phyloP scores from a whole-genome alignment of 306 rosid genomes.

The Datisca glomerata region DNA sequence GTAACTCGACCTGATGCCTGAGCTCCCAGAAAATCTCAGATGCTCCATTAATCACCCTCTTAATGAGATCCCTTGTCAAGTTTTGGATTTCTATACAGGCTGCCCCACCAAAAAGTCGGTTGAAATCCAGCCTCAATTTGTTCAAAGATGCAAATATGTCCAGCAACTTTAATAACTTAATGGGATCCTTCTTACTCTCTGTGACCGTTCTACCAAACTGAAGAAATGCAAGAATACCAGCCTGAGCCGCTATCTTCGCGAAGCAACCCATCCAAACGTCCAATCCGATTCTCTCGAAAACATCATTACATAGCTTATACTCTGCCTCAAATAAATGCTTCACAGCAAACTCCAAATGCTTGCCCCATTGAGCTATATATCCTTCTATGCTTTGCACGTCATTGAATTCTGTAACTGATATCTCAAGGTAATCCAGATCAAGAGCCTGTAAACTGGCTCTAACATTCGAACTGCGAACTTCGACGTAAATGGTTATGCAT shows the following conservation, averaged over 20 bases:
- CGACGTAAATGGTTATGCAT: conserved; percentile 71
- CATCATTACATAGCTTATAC: conserved; percentile 90
- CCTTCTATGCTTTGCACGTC: conserved; percentile 92
- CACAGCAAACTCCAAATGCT: conserved; percentile 96
- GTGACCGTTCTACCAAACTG: conserved; percentile 94
- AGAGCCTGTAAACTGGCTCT: conserved; percentile 86
- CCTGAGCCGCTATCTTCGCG: conserved; percentile 89
- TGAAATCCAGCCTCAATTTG: conserved; percentile 85
- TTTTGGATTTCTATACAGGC: conserved; percentile 86
- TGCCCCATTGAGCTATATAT: conserved; percentile 88
- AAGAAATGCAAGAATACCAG: conserved; percentile 91
- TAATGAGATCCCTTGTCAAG: conserved; percentile 92
- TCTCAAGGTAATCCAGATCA: conserved; percentile 88
- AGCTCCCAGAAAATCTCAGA: conserved; percentile 98
- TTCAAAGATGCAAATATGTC: conserved; percentile 91
- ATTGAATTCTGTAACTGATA: conserved; percentile 79
- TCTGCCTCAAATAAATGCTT: conserved; percentile 96
- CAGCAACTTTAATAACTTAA: conserved; percentile 78
- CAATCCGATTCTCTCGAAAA: conserved; percentile 80
- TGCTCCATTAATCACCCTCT: conserved; percentile 78
- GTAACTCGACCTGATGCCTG: conserved; percentile 70
- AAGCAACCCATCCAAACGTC: conserved; percentile 95
- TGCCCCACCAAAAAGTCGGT: conserved; percentile 84
- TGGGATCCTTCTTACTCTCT: conserved; percentile 91
- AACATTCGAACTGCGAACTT: conserved; percentile 84